These are phyloP conservation scores for Thelonectria rubi DNA, from an alignment of 2,329 filamentous ascomycete species.

Conservation along the genomic window DNA sequence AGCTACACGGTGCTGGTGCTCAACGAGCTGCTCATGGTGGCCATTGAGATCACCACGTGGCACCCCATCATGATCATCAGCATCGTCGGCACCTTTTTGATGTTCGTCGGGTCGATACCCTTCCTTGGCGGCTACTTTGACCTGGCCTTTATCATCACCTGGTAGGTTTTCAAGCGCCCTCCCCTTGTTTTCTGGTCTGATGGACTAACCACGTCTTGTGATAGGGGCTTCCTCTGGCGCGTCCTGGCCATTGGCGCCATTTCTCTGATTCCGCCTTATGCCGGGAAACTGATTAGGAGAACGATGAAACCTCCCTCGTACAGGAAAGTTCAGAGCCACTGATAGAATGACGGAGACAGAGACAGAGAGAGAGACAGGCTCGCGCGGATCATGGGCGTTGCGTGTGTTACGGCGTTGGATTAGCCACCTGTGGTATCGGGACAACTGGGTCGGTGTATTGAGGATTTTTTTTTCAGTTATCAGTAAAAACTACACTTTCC, in stretches of 20 bases:
- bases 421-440: slow-evolving; percentile 10
- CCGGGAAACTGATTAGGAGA: slow-evolving; percentile 82
- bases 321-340: slow-evolving; percentile 85
- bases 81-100: slow-evolving; percentile 80
- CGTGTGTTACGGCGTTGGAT: slow-evolving; percentile 32
- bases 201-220: slow-evolving; percentile 27
- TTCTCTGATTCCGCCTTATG: slow-evolving; percentile 86
- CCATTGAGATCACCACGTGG: slow-evolving; percentile 96
- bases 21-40: slow-evolving; percentile 97
- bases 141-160: slow-evolving; percentile 77
- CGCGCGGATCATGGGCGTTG: slow-evolving; percentile 21
- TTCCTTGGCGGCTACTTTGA: slow-evolving; percentile 93
- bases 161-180: slow-evolving; percentile 54
- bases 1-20: slow-evolving; percentile 91
- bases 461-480: slow-evolving; percentile 8
- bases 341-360: slow-evolving; percentile 29
- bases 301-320: slow-evolving; percentile 93
- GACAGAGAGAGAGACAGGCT: slow-evolving; percentile 31
- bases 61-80: slow-evolving; percentile 89
- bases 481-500: slow-evolving; percentile 28
- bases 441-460: slow-evolving; percentile 14
- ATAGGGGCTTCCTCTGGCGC: slow-evolving; percentile 86
- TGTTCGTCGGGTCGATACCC: slow-evolving; percentile 86
- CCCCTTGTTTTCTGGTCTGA: not conserved
- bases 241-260: slow-evolving; percentile 82